Conservation (phyloP, 1,284 basidiomycete species). For the Austroboletus niveus region DNA sequence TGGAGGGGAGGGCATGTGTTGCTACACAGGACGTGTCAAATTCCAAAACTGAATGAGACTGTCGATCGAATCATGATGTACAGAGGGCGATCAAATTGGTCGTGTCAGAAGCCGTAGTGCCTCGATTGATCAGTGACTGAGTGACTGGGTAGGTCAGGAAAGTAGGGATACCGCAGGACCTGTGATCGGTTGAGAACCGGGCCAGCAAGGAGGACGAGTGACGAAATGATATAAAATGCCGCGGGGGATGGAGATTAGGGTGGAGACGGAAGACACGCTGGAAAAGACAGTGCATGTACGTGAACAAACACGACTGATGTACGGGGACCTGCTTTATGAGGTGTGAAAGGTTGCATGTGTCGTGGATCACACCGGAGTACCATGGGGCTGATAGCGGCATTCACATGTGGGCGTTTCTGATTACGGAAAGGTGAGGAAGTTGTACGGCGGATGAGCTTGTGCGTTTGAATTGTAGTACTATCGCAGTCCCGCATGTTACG, state of each 20-base stretch:
- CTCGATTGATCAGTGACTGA: slow-evolving; percentile 15
- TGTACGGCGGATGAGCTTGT: slow-evolving; percentile 27
- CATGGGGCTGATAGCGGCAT: slow-evolving; percentile 32
- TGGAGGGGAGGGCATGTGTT: slow-evolving; percentile 23
- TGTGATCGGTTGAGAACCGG: slow-evolving; percentile 17
- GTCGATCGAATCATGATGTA: slow-evolving; percentile 29
- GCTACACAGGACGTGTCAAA: slow-evolving; percentile 22
- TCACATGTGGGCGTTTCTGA: slow-evolving; percentile 35
- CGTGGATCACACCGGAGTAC: slow-evolving; percentile 28
- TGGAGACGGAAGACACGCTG: slow-evolving; percentile 32
- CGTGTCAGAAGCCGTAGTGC: slow-evolving; percentile 25
- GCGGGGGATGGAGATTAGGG: slow-evolving; percentile 33
- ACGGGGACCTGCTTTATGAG: slow-evolving; percentile 37
- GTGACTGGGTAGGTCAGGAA: slow-evolving; percentile 11
- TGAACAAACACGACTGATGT: slow-evolving; percentile 33
- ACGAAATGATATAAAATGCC: slow-evolving; percentile 24
- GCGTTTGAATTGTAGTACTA: slow-evolving; percentile 17
- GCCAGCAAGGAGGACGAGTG: slow-evolving; percentile 8
- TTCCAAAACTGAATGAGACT: slow-evolving; percentile 15
- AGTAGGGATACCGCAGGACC: slow-evolving; percentile 7
- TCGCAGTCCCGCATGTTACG: slow-evolving; percentile 25
- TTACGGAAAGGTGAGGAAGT: slow-evolving; percentile 32
- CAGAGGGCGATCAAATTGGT: slow-evolving; percentile 23
- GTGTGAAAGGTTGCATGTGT: slow-evolving; percentile 35
- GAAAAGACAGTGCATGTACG: slow-evolving; percentile 33